Evolutionary conservation across 2,329 filamentous ascomycete species (phyloP).

Genomic region (Neoascochyta sp.): DNA sequence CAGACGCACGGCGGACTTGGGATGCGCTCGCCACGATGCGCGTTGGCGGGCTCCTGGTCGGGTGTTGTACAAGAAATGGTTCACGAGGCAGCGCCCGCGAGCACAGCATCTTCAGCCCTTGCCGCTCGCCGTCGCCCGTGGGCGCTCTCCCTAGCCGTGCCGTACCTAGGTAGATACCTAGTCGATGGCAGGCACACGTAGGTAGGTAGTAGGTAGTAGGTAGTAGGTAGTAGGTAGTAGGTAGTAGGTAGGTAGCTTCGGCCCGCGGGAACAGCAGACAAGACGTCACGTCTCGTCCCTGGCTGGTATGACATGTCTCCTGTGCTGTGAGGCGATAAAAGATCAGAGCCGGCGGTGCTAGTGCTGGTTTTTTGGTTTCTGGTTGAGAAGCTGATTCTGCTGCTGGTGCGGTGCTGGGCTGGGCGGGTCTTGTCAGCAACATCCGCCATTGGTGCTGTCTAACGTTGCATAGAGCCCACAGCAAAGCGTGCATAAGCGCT

Average conservation of each 20-base stretch:
- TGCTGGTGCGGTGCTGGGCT: constrained; percentile 6
- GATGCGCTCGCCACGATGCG: constrained; percentile 18
- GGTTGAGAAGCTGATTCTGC: no score
- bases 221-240: no score
- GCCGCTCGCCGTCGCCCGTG: constrained; percentile 1
- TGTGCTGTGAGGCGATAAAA: no score
- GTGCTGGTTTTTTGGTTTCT: no score
- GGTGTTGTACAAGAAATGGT: constrained; percentile 12
- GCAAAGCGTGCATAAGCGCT: constrained; percentile 38
- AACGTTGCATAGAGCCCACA: constrained; percentile 26
- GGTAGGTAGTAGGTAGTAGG: no score
- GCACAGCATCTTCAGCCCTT: constrained; percentile 11
- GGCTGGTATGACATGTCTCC: no score
- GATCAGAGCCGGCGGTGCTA: no score
- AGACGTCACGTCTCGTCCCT: no score
- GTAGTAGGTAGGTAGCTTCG: not conserved
- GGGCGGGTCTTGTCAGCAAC: constrained; percentile 12
- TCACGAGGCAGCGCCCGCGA: constrained; percentile 18
- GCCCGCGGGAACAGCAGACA: no score
- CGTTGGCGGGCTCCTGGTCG: constrained; percentile 7
- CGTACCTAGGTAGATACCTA: not conserved
- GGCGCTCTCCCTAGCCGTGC: no score
- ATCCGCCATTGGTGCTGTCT: constrained; percentile 26
- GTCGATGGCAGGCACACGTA: not conserved
- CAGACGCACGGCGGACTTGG: constrained; percentile 12